Evolutionary conservation across 805 yeast genomes (phyloP), one percentile per base, ranked within the genome.

Genomic region (Candida easanensis): DNA sequence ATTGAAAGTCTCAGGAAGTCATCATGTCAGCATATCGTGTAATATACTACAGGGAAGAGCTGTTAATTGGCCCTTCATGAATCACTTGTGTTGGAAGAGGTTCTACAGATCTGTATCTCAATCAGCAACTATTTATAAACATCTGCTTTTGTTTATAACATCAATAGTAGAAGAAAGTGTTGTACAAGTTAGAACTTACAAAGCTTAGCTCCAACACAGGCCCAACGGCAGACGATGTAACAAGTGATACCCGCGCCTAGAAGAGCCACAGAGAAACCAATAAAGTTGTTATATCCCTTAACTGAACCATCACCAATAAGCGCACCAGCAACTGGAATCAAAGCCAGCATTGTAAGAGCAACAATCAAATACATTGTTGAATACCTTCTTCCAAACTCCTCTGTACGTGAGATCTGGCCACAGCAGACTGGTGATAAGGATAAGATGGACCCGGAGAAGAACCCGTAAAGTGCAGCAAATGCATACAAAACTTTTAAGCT

Each of bases 351-450:
- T 6, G 73, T 76, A 50, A 79, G 69, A 1, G 85, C 72, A 8
- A 77, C 81, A 52, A 78, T 64, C 36, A 77, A 74, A 56, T 80
- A 82, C 62, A 79, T 73, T 4, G 80, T 73, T 3, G 80, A 75
- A 51, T 76, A 77, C 23, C 78, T 69, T 53, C 69, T 70, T 26
- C 82, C 82, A 59, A 74, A 76, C 44, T 66, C 71, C 34, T 73
- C 73, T 4, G 74, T 70, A 33, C 71, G 71, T 15, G 80, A 74
- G 31, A 80, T 77, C 44, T 78, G 79, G 0, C 80, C 82, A 47
- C 79, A 68, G 49, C 82, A 76, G 4, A 77, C 80, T 4, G 84
- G 84, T 22, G 77, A 68, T 38, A 79, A 58, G 3, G 82, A 71
- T 45, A 78, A 67, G 3, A 77, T 73, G 4, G 82, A 70, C 9